phyloP scores from a whole-genome alignment of 2,329 filamentous ascomycete species.

The Pseudocercospora cruenta region DNA sequence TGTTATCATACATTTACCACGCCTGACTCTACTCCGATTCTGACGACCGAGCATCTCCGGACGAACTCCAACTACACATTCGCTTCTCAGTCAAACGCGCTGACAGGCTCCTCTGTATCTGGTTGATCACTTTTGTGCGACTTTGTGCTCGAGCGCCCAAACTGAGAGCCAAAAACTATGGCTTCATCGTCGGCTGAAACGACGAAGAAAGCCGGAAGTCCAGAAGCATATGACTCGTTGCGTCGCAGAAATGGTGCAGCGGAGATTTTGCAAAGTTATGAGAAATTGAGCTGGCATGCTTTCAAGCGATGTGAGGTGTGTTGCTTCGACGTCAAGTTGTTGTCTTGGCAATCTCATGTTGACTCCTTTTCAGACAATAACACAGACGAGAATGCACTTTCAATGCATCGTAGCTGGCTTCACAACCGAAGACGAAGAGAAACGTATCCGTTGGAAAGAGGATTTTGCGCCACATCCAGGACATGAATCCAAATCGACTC shows the following conservation, averaged over 20 bases:
- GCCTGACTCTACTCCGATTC: background rate
- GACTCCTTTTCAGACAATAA: conserved; percentile 31
- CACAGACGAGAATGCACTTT: conserved; percentile 39
- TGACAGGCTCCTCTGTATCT: too few relatives aligned
- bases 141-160: background rate
- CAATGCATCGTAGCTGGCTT: conserved; percentile 38
- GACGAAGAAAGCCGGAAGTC: conserved; percentile 16
- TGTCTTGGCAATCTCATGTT: background rate
- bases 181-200: conserved; percentile 6
- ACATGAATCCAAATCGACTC: conserved; percentile 16
- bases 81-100: too few relatives aligned
- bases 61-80: background rate
- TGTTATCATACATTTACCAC: background rate
- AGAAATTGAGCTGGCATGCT: conserved; percentile 37
- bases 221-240: conserved; percentile 35
- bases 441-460: conserved; percentile 30
- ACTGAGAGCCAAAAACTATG: background rate
- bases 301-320: conserved; percentile 36
- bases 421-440: conserved; percentile 26
- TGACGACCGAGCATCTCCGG: background rate
- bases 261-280: conserved; percentile 38
- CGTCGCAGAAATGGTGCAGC: conserved; percentile 30
- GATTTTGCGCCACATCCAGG: conserved; percentile 32
- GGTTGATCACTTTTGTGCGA: background rate
- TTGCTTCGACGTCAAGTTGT: background rate